A percentile compares a stretch with the other conserved stretches of the same genome.
These are phyloP conservation scores for Rhodomyrtus psidioides DNA, from an alignment of 441 rosid species.

Conservation along the genomic window DNA sequence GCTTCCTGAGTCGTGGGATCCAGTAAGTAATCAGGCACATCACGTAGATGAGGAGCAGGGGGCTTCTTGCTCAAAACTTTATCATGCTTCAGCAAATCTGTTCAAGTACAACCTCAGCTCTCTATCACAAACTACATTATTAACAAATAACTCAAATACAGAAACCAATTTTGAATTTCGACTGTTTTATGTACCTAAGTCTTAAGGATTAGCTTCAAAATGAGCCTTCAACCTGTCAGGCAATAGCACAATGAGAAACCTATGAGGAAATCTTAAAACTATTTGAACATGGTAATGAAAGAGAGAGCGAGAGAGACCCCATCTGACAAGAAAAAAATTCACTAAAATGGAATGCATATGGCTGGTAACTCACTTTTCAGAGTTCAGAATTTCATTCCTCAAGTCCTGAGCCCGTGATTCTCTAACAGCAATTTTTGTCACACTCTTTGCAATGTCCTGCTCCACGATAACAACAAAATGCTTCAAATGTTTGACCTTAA, in stretches of 20 bases:
- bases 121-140: background rate
- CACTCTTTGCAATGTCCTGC: conserved; percentile 92
- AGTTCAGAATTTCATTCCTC: conserved; percentile 86
- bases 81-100: conserved; percentile 85
- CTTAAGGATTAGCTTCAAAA: conserved; percentile 83
- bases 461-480: background rate
- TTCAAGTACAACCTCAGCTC: conserved; percentile 2
- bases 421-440: conserved; percentile 70
- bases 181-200: conserved; percentile 32
- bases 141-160: background rate
- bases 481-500: background rate
- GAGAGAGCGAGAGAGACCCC: background rate
- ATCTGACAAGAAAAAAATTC: background rate
- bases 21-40: conserved; percentile 71
- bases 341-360: background rate
- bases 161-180: background rate
- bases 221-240: conserved; percentile 72
- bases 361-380: conserved; percentile 60
- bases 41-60: conserved; percentile 58
- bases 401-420: conserved; percentile 95
- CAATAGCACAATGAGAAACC: background rate
- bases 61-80: conserved; percentile 66
- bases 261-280: background rate
- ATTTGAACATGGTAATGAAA: background rate
- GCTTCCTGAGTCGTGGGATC: conserved; percentile 79